Evolutionary conservation across 1,284 basidiomycete species (phyloP), one percentile per base, ranked within the genome.

Genomic region (Rhodotorula sp.): DNA sequence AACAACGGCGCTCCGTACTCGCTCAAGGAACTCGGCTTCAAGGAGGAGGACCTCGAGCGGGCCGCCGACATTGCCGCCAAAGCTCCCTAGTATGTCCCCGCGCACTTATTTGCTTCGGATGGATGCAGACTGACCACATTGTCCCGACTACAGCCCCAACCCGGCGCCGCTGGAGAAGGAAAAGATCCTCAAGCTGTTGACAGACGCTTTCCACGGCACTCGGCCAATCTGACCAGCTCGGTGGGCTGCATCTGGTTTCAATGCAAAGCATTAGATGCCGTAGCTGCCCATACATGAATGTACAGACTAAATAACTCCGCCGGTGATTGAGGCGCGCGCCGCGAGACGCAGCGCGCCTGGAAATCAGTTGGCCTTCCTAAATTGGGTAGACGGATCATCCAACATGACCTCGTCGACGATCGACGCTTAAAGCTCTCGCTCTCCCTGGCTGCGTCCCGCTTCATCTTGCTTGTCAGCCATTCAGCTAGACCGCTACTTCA

Each of bases 1-100:
- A 77, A 78, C 38, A 79, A 83, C 50, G 81, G 82, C n/a, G 84
- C 81, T 23, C 82, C 83, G 43, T 66, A 64, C 55, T 62, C 65
- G 15, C 76, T 85, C 62, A 80, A 82, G 74, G 79, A 82, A 63
- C 77, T 84, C 10, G 84, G 83, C 14, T 82, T 85, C 80, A 82
- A 82, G 70, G 80, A 84, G 66, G 81, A 82, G 69, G 83, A 84
- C 67, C 76, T 84, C n/a, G 81, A 82, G 62, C 79, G 78, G 69
- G 83, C 83, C 8, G 83, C 82, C 0, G 84, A 84, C 64, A 79
- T 84, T 26, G 84, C 83, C 21, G 78, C 80, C 38, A 80, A 78
- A 69, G 82, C 80, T 21, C 81, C 82, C 61, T 85, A 84, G 78
- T 74, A 21, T 45, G 70, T 52, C 47, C 31, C 0, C 16, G 57